Evolutionary conservation across 805 yeast species (phyloP).

Genomic region (Lipomyces anomalus): DNA sequence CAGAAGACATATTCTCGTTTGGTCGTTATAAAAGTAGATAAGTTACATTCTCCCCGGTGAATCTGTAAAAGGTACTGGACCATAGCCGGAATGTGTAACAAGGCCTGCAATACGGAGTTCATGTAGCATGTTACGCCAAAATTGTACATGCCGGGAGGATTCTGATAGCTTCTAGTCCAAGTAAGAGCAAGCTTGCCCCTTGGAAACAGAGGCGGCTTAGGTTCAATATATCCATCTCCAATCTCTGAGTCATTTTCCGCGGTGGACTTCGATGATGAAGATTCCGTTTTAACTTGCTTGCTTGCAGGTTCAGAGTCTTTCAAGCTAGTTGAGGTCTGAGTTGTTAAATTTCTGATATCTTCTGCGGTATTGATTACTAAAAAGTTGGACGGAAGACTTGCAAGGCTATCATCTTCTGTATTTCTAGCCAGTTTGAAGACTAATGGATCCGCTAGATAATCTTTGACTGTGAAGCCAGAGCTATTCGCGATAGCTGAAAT

Average conservation of each 20-base stretch:
- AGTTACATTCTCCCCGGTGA: constrained; percentile 46
- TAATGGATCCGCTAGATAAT: constrained; percentile 17
- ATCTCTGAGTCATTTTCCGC: constrained; percentile 1
- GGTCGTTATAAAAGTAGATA: constrained; percentile 1
- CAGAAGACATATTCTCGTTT: neutral
- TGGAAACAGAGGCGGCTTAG: constrained; percentile 12
- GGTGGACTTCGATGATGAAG: constrained; percentile 1
- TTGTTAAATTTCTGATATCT: neutral
- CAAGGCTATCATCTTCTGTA: constrained; percentile 11
- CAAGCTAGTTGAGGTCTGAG: neutral
- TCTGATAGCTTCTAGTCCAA: constrained; percentile 11
- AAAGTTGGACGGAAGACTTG: constrained; percentile 13
- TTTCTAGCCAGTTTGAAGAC: constrained; percentile 14
- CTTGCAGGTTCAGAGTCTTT: constrained; percentile 1
- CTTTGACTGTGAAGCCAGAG: constrained; percentile 9
- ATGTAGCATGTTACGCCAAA: constrained; percentile 96
- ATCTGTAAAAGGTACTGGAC: constrained; percentile 75
- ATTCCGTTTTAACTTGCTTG: neutral
- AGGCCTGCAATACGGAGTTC: constrained; percentile 88
- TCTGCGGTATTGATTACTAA: constrained; percentile 8
- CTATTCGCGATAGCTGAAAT: constrained; percentile 15
- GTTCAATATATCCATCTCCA: constrained; percentile 4
- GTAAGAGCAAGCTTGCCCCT: constrained; percentile 7
- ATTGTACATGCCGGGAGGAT: constrained; percentile 60
- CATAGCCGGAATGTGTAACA: constrained; percentile 86